phyloP scores from a whole-genome alignment of 106 monocot species.

The Amphibolis antarctica region DNA sequence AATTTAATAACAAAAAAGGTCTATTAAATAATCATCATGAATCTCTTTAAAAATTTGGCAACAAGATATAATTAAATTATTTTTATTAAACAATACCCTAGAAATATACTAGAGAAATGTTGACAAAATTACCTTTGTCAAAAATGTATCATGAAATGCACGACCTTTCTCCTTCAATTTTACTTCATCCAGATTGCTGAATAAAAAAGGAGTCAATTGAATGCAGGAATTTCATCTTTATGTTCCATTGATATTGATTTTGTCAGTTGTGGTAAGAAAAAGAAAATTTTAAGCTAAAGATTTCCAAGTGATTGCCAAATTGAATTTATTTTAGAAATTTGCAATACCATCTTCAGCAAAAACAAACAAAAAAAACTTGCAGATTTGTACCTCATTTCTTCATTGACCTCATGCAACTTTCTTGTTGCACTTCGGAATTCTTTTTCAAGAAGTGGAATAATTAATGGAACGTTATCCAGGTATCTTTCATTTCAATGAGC shows the following conservation, averaged over 20 bases:
- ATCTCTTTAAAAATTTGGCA: too few species aligned
- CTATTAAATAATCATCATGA: too few species aligned
- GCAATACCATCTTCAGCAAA: too few species aligned
- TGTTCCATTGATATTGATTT: too few species aligned
- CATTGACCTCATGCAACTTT: slow-evolving; percentile 54
- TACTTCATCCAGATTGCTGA: slow-evolving; percentile 54
- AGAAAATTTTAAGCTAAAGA: too few species aligned
- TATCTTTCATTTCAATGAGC: slow-evolving; percentile 35
- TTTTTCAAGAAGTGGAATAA: slow-evolving; percentile 79
- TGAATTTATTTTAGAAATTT: too few species aligned
- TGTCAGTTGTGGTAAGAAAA: too few species aligned
- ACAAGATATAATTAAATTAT: too few species aligned
- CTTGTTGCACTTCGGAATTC: slow-evolving; percentile 54
- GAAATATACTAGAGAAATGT: background rate
- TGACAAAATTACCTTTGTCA: slow-evolving; percentile 34
- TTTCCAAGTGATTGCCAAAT: too few species aligned
- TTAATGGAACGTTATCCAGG: slow-evolving; percentile 70
- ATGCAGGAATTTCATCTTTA: background rate
- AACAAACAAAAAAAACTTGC: too few species aligned
- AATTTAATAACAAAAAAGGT: too few species aligned
- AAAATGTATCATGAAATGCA: slow-evolving; percentile 51
- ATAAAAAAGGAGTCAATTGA: background rate
- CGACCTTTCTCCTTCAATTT: slow-evolving; percentile 68
- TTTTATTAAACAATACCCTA: background rate
- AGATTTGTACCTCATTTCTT: slow-evolving; percentile 49